A percentile compares a stretch with the other conserved stretches of the same genome.
phyloP scores from a whole-genome alignment of 2,329 filamentous ascomycete species.

The Coniochaeta sp. region DNA sequence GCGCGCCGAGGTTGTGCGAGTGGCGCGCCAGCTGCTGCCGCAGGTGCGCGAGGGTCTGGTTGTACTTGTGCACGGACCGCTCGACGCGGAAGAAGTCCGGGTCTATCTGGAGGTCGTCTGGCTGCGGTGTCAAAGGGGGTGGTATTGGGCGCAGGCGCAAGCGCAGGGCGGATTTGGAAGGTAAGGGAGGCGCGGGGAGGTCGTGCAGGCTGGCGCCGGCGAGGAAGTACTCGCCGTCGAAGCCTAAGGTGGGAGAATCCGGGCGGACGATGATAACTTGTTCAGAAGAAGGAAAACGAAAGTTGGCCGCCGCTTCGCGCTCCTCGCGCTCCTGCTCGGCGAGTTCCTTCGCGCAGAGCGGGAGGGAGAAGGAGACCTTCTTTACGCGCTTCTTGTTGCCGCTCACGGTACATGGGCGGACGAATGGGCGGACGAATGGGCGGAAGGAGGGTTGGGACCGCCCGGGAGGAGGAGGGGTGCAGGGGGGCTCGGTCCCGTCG shows the following conservation, averaged over 20 bases:
- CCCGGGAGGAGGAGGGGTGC: conserved; percentile 6
- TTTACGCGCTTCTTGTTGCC: conserved; percentile 26
- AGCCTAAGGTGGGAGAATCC: conserved; percentile 53
- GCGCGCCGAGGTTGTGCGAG: conserved; percentile 34
- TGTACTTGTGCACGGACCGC: conserved; percentile 41
- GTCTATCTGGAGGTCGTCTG: conserved; percentile 11
- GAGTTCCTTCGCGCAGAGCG: conserved; percentile 12
- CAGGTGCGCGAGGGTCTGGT: conserved; percentile 38
- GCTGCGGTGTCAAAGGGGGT: conserved; percentile 3
- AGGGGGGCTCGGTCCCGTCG: conserved; percentile 18
- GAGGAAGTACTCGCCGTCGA: conserved; percentile 35
- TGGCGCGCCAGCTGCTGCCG: conserved; percentile 42
- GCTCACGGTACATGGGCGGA: no score
- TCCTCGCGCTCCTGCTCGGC: conserved; percentile 21
- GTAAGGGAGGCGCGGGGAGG: conserved; percentile 18
- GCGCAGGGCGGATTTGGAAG: conserved; percentile 8
- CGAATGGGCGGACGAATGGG: no score
- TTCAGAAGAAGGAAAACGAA: conserved; percentile 32
- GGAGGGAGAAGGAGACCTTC: conserved; percentile 36
- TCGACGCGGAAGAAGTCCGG: conserved; percentile 28
- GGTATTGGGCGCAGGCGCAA: neutral
- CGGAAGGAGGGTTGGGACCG: no score
- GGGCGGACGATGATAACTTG: conserved; percentile 46
- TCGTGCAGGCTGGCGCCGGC: conserved; percentile 15
- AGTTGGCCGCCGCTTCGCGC: conserved; percentile 16